phyloP scores from a whole-genome alignment of 2,329 filamentous ascomycete genomes.

The Paraphaeosphaeria sporulosa region DNA sequence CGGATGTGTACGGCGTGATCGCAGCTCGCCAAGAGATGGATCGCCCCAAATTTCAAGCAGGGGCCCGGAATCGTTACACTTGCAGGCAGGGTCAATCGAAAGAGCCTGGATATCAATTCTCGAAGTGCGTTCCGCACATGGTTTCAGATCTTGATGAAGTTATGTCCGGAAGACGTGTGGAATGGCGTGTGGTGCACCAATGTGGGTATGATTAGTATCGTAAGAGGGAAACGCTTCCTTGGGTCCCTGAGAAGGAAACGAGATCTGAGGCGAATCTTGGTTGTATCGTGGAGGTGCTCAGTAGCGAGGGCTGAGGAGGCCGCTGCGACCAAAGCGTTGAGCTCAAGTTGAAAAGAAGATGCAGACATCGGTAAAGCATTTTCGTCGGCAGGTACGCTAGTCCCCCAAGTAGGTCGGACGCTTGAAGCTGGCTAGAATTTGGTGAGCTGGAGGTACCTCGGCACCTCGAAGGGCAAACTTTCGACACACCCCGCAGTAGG shows the following conservation, averaged over 20 bases:
- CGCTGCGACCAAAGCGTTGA: not conserved
- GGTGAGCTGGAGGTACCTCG: conserved; percentile 1
- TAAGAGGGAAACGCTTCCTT: not conserved
- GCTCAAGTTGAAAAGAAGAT: not conserved
- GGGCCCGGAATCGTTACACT: too few relatives aligned
- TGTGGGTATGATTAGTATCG: too few relatives aligned
- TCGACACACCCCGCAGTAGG: not conserved
- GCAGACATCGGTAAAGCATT: not conserved
- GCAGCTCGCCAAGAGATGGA: too few relatives aligned
- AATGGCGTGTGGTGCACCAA: not conserved
- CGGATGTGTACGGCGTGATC: too few relatives aligned
- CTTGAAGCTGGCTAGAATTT: not conserved
- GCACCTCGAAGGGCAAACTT: not conserved
- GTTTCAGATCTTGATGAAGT: not conserved
- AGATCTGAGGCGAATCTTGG: too few relatives aligned
- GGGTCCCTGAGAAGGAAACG: too few relatives aligned
- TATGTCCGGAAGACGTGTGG: not conserved
- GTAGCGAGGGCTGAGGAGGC: not conserved
- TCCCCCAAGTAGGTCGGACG: not conserved
- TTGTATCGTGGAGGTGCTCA: not conserved
- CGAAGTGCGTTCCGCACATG: not conserved
- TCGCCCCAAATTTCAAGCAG: too few relatives aligned
- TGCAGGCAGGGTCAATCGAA: too few relatives aligned
- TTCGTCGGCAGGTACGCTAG: not conserved
- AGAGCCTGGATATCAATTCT: not conserved